These are phyloP conservation scores for Larix kaempferi DNA, from an alignment of 75 land plant species.

Conservation along the genomic window DNA sequence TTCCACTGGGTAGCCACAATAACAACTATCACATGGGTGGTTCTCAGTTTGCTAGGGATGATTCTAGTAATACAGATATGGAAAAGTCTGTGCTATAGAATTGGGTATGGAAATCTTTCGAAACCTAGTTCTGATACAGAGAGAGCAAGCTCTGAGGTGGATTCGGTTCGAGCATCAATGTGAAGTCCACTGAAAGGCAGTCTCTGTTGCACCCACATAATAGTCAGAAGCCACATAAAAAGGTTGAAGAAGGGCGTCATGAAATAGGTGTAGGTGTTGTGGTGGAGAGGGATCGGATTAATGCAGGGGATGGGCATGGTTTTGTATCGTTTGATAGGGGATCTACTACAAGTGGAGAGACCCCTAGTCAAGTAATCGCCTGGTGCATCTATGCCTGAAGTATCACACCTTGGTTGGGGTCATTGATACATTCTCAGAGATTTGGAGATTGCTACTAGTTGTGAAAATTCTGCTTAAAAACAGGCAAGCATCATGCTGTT, in stretches of 20 bases:
- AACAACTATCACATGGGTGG: no score
- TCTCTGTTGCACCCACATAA: not conserved
- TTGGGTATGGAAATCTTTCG: not conserved
- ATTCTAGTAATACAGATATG: slow-evolving; percentile 6
- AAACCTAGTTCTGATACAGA: not conserved
- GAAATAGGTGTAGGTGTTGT: slow-evolving; percentile 3
- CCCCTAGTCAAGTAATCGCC: slow-evolving; percentile 23
- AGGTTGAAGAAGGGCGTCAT: not conserved
- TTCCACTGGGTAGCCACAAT: no score
- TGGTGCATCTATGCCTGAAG: slow-evolving; percentile 35
- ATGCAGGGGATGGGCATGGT: not conserved
- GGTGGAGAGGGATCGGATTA: not conserved
- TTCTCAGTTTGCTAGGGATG: not conserved
- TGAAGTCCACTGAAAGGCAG: not conserved
- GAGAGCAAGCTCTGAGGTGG: not conserved
- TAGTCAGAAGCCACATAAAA: not conserved
- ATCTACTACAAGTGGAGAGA: slow-evolving; percentile 16
- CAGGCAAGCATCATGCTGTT: slow-evolving; percentile 25
- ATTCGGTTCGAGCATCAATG: not conserved
- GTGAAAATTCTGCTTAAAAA: slow-evolving; percentile 70
- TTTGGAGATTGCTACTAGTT: slow-evolving; percentile 49
- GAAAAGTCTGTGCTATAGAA: slow-evolving; percentile 1
- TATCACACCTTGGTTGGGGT: slow-evolving; percentile 71
- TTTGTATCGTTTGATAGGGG: slow-evolving; percentile 9
- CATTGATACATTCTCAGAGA: slow-evolving; percentile 65